phyloP scores from a whole-genome alignment of 176 grass and related monocot species.

The Areca catechu region DNA sequence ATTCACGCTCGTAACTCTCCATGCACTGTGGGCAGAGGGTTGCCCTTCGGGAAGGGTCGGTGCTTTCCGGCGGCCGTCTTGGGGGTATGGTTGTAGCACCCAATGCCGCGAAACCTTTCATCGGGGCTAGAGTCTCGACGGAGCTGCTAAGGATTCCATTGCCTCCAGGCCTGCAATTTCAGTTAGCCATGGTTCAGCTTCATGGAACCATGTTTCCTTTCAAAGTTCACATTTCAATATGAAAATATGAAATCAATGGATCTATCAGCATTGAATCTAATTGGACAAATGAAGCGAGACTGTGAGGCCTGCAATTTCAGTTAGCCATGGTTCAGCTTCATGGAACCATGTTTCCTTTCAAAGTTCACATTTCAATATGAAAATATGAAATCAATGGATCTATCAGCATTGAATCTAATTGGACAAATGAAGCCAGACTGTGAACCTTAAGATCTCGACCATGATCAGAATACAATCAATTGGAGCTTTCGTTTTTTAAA shows the following conservation, averaged over 20 bases:
- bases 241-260: neutral
- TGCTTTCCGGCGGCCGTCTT: conserved; percentile 1
- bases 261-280: too few species aligned
- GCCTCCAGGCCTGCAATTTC: conserved; percentile 38
- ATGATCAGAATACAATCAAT: too few species aligned
- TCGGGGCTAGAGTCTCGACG: conserved; percentile 28
- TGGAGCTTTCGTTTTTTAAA: too few species aligned
- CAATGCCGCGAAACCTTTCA: conserved; percentile 11
- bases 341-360: too few species aligned
- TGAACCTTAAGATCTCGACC: too few species aligned
- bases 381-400: neutral
- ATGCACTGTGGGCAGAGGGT: conserved; percentile 59
- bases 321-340: neutral
- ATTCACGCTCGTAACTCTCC: conserved; percentile 44
- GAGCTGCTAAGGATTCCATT: conserved; percentile 38
- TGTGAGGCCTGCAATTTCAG: too few species aligned
- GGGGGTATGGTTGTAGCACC: conserved; percentile 7
- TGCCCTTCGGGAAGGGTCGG: neutral
- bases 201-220: too few species aligned
- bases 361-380: too few species aligned
- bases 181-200: neutral
- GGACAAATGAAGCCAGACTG: too few species aligned
- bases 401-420: too few species aligned
- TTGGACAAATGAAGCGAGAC: too few species aligned
- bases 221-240: too few species aligned